Percentiles rank a stretch among this genome's conserved stretches.
Conservation (phyloP, 352 stramenopile genomes). For the Globisporangium megalacanthum region DNA sequence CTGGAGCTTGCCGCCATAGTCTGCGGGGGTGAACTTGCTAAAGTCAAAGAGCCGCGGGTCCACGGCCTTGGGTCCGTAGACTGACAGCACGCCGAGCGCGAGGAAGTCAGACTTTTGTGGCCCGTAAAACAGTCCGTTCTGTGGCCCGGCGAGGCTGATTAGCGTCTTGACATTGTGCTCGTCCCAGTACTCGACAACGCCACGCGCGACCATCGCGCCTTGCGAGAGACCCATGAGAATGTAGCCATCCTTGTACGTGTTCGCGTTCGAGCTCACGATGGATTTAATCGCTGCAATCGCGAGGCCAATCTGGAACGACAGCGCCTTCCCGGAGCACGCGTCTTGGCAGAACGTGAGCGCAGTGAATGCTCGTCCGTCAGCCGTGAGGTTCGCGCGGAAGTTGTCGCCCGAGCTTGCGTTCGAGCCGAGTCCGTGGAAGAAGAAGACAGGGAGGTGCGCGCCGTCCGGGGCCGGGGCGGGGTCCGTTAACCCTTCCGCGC, state of each 20-base stretch:
- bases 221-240: slow-evolving; percentile 46
- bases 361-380: slow-evolving; percentile 23
- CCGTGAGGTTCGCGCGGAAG: slow-evolving; percentile 24
- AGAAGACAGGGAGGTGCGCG: slow-evolving; percentile 25
- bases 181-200: slow-evolving; percentile 51
- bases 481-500: too few species aligned
- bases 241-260: slow-evolving; percentile 28
- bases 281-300: slow-evolving; percentile 32
- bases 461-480: too few species aligned
- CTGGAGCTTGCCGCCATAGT: slow-evolving; percentile 26
- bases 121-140: slow-evolving; percentile 48
- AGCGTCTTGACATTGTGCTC: slow-evolving; percentile 44
- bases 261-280: slow-evolving; percentile 15
- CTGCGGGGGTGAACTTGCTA: slow-evolving; percentile 17
- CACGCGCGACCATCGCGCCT: slow-evolving; percentile 32
- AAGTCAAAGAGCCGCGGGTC: slow-evolving; percentile 27
- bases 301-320: slow-evolving; percentile 29
- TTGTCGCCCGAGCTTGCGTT: slow-evolving; percentile 19
- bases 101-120: slow-evolving; percentile 20
- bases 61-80: slow-evolving; percentile 15
- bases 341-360: slow-evolving; percentile 32
- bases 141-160: slow-evolving; percentile 30
- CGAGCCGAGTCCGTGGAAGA: slow-evolving; percentile 37
- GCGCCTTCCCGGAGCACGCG: slow-evolving; percentile 20
- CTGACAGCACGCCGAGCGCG: slow-evolving; percentile 11